These are phyloP conservation scores for Ogataea populi-albae DNA, from an alignment of 805 yeast genomes.

Conservation along the genomic window DNA sequence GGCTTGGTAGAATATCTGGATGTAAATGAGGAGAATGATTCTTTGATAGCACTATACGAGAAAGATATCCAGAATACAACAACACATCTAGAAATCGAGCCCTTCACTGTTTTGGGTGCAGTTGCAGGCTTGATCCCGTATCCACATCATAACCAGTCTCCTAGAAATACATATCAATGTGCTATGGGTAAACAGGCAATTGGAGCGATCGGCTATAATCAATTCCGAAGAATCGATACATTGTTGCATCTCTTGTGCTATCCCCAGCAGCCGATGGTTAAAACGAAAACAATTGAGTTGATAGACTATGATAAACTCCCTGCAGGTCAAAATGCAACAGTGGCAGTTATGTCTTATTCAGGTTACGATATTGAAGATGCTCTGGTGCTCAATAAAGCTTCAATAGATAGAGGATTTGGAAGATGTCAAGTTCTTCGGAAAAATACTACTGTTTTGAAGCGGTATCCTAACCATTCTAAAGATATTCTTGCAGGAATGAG, in stretches of 20 bases:
- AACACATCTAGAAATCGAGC: slow-evolving; percentile 94
- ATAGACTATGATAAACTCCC: slow-evolving; percentile 95
- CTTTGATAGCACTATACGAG: slow-evolving; percentile 88
- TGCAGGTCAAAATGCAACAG: slow-evolving; percentile 98
- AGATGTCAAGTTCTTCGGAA: slow-evolving; percentile 94
- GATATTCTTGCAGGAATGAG: slow-evolving; percentile 92
- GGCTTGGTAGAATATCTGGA: slow-evolving; percentile 95
- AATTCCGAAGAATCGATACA: slow-evolving; percentile 93
- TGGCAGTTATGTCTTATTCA: slow-evolving; percentile 98
- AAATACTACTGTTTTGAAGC: slow-evolving; percentile 82
- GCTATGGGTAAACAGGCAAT: slow-evolving; percentile 99
- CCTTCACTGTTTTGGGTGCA: slow-evolving; percentile 88
- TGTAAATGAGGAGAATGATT: slow-evolving; percentile 96
- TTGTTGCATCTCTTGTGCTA: slow-evolving; percentile 93
- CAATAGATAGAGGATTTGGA: slow-evolving; percentile 95
- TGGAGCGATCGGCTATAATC: slow-evolving; percentile 98
- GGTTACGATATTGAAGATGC: slow-evolving; percentile 99
- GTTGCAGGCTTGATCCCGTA: slow-evolving; percentile 91
- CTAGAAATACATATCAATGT: slow-evolving; percentile 89
- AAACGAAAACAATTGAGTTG: slow-evolving; percentile 92
- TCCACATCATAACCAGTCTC: slow-evolving; percentile 91
- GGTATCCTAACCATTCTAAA: slow-evolving; percentile 90
- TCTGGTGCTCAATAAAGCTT: slow-evolving; percentile 85
- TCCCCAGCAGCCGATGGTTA: slow-evolving; percentile 99
- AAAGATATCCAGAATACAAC: slow-evolving; percentile 51